Base-by-base conservation (phyloP, 345 rosid species). In the Gynandropsis gynandra region DNA sequence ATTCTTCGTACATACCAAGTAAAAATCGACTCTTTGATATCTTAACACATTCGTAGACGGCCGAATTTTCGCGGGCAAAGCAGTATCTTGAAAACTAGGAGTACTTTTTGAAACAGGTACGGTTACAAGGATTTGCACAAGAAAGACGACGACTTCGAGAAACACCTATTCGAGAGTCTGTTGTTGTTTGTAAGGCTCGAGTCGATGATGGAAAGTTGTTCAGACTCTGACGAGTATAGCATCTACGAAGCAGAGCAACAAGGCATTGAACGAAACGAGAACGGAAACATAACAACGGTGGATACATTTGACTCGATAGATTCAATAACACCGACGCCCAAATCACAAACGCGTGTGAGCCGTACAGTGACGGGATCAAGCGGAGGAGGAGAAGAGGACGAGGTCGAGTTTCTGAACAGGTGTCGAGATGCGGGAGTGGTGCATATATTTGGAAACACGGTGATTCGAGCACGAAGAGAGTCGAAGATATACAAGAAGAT, bases 121-220 rank as follows among this genome's bases (percentile, higher is more conserved):
- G 89, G 95, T 29, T 85, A 80, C 63, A 82, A 67, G 55, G 95
- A 85, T 66, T 73, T 85, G 52, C 95, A 78, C 39, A 82, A 76
- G 73, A 82, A 82, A 72, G 95, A 82, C 19, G 95, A 80, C 5
- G 71, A 85, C 46, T 85, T 85, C 38, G 95, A 82, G 78, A 78
- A 69, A 55, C 72, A 72, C 34, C 78, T 85, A 12, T 79, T 85
- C 1, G 81, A 82, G 24, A 72, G 59, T 62, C 74, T 85, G 19
- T 79, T 77, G 68, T 32, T 73, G 56, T 79, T 74, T 19, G 74
- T 79, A 18, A 70, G 80, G 55, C 88, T 84, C 1, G 89, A 84
- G 41, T 63, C 78, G 10, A 79, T 84, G 89, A 84, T 81, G 94
- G 89, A 81, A 62, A 74, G 81, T 17, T 79, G 75, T 58, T 76